Base-by-base conservation (phyloP, 2,329 filamentous ascomycete species). In the Coniella vitis region DNA sequence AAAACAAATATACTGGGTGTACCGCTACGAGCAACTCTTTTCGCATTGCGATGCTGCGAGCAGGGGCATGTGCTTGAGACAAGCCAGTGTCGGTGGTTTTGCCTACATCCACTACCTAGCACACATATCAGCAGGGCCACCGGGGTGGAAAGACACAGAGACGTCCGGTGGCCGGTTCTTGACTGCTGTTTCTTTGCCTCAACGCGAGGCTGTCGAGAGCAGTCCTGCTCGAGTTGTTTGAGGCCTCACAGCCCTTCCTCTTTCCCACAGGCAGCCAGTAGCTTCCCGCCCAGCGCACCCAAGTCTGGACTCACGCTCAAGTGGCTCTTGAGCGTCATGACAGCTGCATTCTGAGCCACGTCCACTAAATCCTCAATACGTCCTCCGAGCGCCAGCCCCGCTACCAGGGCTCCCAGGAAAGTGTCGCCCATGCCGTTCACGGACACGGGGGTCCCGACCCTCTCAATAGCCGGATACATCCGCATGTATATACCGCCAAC, bases 351-450 rank as follows among this genome's bases (percentile, higher is more conserved):
- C 69, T 97, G 93, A 25, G 90, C 91, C 32, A 93, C 67, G 49
- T 82, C 73, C n/a, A 98, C 72, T 47, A 93, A 65, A 40, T 84
- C 75, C 60, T 81, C 67, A 51, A 78, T 62, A 52, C 68, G 68
- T 3, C 73, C 75, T 0, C 76, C 76, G 58, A 74, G 78, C 0
- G 83, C 82, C 56, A 97, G 63, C 0, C 87, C 88, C 1, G 89
- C 85, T n/a, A 95, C 71, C 48, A 96, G 58, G 13, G 90, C 85
- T 0, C 91, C 93, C 8, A 94, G 72, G 63, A 97, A 90, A 0
- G 93, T 96, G 66, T 98, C 93, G 0, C 93, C 93, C 2, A 89
- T 90, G 0, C 91, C 93, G 63, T 97, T 97, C 9, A 97, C 91
- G 40, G 89, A 95, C 1, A 91, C 81, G 1, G 95, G 74, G 21